Base-by-base conservation (phyloP, 2,329 filamentous ascomycete genomes). In the Talaromyces sp. region DNA sequence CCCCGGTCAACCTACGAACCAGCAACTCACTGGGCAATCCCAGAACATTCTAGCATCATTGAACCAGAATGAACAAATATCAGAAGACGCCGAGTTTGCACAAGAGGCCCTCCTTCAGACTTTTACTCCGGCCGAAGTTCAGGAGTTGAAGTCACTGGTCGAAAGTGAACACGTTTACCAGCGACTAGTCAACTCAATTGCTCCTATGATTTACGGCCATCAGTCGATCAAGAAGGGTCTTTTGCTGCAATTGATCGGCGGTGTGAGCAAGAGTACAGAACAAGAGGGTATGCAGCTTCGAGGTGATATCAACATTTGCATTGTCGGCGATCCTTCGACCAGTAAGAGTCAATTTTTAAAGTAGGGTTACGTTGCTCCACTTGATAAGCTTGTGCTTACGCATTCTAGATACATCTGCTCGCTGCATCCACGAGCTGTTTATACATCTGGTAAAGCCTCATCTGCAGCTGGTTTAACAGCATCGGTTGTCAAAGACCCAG, bases 321-420 rank as follows among this genome's bases (percentile, higher is more conserved):
- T 99, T 70, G 95, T 99, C 66, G 95, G 95, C 66, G 95, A 99
- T 75, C 95, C 95, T 0, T 96, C 92, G 11, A 99, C 95, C 1
- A 96, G 92, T 69, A 99, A 99, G 78, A 97, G 93, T 37, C 95
- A 99, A 73, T 99, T 99, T 78, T 82, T 99, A 72, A 98, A 98
- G 81, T 82, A 73, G 72, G 84, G 73, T 13, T 10, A 11, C 9
- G 3, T 27, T 19, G 19, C 2, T n/a, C 19, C 31, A 27, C 3
- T 14, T n/a, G 2, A 43, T 33, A 16, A 43, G 24, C 4, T n/a
- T 13, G n/a, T 13, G 52, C 56, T 66, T 47, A 66, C 61, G 8
- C 47, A 1, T 22, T 33, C 33, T 62, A 83, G 82, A 70, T 99
- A 99, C 74, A 90, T 99, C 69, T 97, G 93, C 83, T 95, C 92